A percentile compares a stretch with the other conserved stretches of the same genome.
Evolutionary conservation across 1,139 yeast species (phyloP).

Genomic region (Yamadazyma jaroonii): DNA sequence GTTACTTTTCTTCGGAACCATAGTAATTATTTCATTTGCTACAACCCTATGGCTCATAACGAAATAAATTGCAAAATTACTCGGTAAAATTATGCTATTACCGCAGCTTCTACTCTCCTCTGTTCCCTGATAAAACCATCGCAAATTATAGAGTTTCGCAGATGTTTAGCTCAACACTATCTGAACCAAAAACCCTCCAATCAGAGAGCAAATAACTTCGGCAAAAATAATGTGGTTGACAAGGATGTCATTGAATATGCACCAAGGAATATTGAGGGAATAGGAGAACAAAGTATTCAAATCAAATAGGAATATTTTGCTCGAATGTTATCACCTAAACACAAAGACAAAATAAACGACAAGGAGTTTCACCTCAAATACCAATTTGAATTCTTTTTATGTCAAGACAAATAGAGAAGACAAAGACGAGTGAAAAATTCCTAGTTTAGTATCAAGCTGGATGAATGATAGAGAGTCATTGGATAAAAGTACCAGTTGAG

Average conservation of each 20-base stretch:
- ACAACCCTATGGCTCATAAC: no score
- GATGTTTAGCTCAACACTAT: slow-evolving; percentile 36
- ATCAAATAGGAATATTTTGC: slow-evolving; percentile 52
- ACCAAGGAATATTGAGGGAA: slow-evolving; percentile 15
- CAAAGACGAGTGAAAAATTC: slow-evolving; percentile 80
- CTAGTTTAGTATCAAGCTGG: slow-evolving; percentile 94
- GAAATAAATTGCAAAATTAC: no score
- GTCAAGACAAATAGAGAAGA: slow-evolving; percentile 66
- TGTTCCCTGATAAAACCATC: no score
- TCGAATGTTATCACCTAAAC: slow-evolving; percentile 84
- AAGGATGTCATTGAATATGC: slow-evolving; percentile 21
- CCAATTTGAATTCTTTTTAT: slow-evolving; percentile 34
- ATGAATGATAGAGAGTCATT: slow-evolving; percentile 89
- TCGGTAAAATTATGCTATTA: no score
- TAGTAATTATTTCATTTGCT: no score
- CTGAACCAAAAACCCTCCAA: slow-evolving; percentile 27
- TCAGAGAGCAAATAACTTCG: slow-evolving; percentile 20
- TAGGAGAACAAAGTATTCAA: slow-evolving; percentile 26
- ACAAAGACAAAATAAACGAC: slow-evolving; percentile 73
- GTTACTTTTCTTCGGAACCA: no score
- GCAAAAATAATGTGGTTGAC: slow-evolving; percentile 14
- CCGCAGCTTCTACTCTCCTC: no score
- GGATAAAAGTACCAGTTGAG: slow-evolving; percentile 61
- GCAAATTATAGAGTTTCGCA: no score
- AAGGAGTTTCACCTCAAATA: slow-evolving; percentile 66